Evolutionary conservation across 768 basidiomycete genomes (phyloP), one percentile per base, ranked within the genome.

Genomic region (Suillus hirtellus): DNA sequence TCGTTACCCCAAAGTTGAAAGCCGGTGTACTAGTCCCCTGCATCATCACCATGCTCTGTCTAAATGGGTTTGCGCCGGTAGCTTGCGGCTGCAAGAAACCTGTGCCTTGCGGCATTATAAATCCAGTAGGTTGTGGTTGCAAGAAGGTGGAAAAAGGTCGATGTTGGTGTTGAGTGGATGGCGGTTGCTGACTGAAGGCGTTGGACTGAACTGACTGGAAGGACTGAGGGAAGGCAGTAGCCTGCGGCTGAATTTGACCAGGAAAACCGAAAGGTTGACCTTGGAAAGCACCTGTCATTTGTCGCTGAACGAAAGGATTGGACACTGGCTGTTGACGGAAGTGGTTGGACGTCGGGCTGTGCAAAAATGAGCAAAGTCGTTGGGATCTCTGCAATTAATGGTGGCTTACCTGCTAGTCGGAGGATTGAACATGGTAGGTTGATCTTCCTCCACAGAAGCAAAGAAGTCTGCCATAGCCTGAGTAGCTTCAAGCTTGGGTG

Each of bases 381-480:
- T 59, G 46, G 47, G 9, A 56, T 4, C 54, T 60, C 10, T 7
- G 59, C 14, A 24, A n/a, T 19, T 50, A 54, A 46, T 46, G 14
- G 50, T 55, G 34, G 61, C 65, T 66, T 47, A 50, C 88, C 84
- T 87, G 70, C 82, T 81, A 7, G 83, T 81, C 65, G 85, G 82
- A 8, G 88, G 84, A 65, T 86, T 87, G 72, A 88, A 89, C 80
- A 86, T 86, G n/a, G 84, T 80, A 10, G 87, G 82, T 70, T 92
- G 89, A 62, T 90, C 87, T 60, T 85, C 83, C 72, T 97, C 95
- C 67, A 99, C 96, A 6, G 92, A 85, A 34, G 81, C 77, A 76
- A 99, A 97, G 80, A 99, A 95, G 75, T 99, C 96, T 21, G 86
- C 76, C 61, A 89, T 79, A 38, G 81, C 82, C 62, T 85, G 86